phyloP scores from a whole-genome alignment of 2,329 filamentous ascomycete genomes.

The Trichoderma harzianum region DNA sequence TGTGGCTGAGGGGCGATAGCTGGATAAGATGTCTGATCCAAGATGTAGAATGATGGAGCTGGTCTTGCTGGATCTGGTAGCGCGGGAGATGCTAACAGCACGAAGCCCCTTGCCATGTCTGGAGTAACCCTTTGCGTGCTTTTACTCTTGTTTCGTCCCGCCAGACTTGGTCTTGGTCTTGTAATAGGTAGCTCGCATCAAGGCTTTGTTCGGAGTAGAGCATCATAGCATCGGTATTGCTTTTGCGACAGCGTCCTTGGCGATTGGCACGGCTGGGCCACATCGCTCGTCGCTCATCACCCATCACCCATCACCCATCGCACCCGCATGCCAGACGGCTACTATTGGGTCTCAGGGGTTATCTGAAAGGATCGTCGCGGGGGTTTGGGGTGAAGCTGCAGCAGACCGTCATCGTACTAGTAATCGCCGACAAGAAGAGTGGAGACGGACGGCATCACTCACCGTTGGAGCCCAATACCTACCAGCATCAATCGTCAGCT shows the following conservation, averaged over 20 bases:
- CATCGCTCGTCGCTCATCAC: accelerated
- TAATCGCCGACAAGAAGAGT: neutral
- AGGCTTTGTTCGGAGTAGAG: neutral
- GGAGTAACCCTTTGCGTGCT: neutral
- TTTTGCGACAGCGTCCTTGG: neutral
- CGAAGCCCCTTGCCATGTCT: neutral
- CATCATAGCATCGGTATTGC: neutral
- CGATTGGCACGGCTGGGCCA: neutral
- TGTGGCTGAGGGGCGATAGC: neutral
- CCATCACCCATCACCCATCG: neutral
- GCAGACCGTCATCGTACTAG: conserved; percentile 9
- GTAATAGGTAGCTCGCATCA: neutral
- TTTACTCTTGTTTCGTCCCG: neutral
- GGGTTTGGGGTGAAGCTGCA: conserved; percentile 13
- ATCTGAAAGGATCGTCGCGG: conserved; percentile 16
- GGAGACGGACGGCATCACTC: conserved; percentile 5
- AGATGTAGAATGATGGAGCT: conserved; percentile 1
- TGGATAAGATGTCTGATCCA: conserved; percentile 8
- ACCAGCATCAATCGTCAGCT: neutral
- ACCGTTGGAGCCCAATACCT: conserved; percentile 11
- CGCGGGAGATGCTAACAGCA: neutral
- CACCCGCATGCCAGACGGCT: conserved; percentile 3
- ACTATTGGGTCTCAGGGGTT: conserved; percentile 6
- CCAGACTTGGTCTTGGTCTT: neutral
- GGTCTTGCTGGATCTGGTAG: neutral